Base-by-base conservation (phyloP, 768 basidiomycete species). In the Rhodotorula toruloides region DNA sequence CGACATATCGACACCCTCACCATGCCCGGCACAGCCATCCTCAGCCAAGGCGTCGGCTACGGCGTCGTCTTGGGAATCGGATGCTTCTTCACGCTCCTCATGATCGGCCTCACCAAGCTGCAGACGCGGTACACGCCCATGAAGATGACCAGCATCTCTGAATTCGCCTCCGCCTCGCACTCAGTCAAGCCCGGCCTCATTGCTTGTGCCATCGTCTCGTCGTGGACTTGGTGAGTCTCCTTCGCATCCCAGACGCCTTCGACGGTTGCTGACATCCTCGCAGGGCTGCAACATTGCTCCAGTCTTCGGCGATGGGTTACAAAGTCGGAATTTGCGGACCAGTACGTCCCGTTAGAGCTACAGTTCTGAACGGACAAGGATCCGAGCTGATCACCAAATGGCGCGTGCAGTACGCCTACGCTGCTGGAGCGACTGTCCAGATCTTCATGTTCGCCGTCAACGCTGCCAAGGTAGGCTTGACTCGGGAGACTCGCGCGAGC, bases 271-370 rank as follows among this genome's bases (percentile, higher is more conserved):
- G 4, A 16, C 16, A 0, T 29, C 10, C 0, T 67, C 58, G 58
- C 13, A 75, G 77, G 77, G 78, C 79, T 0, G 79, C 80, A 0
- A 79, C 78, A 19, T 63, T 56, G 84, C 80, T 90, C 2, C 87
- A 90, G 83, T 87, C 85, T 34, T 87, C 86, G 61, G 89, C 90
- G 0, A 85, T 90, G 19, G 89, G 85, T 0, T 94, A 92, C 77
- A 87, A 88, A 74, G 91, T 84, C 73, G 91, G 88, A 13, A 87
- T 91, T 67, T 85, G 84, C 7, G 91, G 90, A 0, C 89, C 89
- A n/a, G 47, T 48, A 27, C 88, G 70, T 76, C 43, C 22, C 49
- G 21, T 27, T 43, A 27, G 4, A 14, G 25, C 52, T 53, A 12
- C 52, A 32, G 11, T 53, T 13, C 47, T 34, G 13, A 22, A 13